phyloP scores from a whole-genome alignment of 73 alveolate genomes.

The Stentor coeruleus region DNA sequence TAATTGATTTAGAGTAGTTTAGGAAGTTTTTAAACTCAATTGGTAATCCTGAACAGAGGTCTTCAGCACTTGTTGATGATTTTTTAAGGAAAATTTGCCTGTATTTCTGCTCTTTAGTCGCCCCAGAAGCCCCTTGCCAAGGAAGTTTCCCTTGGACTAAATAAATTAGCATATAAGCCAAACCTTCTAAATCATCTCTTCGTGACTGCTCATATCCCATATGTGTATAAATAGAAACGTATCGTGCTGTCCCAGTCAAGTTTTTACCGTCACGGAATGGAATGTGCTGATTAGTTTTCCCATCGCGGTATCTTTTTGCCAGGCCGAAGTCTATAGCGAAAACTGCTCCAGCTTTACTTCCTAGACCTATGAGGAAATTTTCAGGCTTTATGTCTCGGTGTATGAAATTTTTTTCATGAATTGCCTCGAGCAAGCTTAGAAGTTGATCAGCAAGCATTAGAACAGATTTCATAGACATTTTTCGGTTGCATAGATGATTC shows the following conservation, averaged over 20 bases:
- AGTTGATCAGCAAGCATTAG: slow-evolving; percentile 77
- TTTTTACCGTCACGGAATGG: slow-evolving; percentile 51
- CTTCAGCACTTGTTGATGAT: slow-evolving; percentile 69
- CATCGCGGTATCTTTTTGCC: slow-evolving; percentile 39
- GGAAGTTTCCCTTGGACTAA: slow-evolving; percentile 80
- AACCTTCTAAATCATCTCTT: slow-evolving; percentile 89
- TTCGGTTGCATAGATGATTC: slow-evolving; percentile 63
- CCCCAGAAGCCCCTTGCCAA: slow-evolving; percentile 82
- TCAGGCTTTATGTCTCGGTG: slow-evolving; percentile 88
- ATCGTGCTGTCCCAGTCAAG: slow-evolving; percentile 44
- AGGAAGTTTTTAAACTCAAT: slow-evolving; percentile 71
- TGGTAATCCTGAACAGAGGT: slow-evolving; percentile 81
- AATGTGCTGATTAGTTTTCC: slow-evolving; percentile 41
- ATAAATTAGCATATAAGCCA: slow-evolving; percentile 78
- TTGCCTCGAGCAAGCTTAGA: slow-evolving; percentile 68
- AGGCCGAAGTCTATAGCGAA: slow-evolving; percentile 61
- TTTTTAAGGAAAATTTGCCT: slow-evolving; percentile 68
- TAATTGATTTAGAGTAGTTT: slow-evolving; percentile 65
- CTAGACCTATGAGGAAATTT: slow-evolving; percentile 68
- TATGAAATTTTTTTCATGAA: slow-evolving; percentile 68
- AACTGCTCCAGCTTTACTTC: slow-evolving; percentile 51
- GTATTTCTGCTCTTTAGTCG: slow-evolving; percentile 78
- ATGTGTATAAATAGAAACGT: slow-evolving; percentile 32
- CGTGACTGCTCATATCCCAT: slow-evolving; percentile 63
- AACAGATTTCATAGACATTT: slow-evolving; percentile 75